A percentile compares a stretch with the other conserved stretches of the same genome.
Evolutionary conservation across 805 yeast genomes (phyloP).

Genomic region (Metschnikowia cubensis): DNA sequence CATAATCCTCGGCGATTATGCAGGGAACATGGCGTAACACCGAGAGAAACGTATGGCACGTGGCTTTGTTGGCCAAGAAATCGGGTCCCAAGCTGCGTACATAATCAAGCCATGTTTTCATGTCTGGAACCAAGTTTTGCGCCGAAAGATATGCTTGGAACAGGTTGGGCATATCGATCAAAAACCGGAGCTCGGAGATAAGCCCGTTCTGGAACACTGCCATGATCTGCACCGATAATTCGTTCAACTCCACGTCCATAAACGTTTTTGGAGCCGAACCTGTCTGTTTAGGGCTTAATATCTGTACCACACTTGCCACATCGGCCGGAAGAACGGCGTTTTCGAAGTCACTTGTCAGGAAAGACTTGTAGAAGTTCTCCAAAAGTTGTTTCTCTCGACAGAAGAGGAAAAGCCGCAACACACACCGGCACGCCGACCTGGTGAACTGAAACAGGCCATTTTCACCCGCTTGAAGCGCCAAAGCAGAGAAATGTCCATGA

Average conservation of each 20-base stretch:
- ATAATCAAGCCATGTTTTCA: constrained; percentile 22
- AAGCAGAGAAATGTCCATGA: constrained; percentile 16
- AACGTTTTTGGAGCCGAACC: constrained; percentile 1
- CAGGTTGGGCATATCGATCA: constrained; percentile 5
- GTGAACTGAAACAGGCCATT: constrained; percentile 6
- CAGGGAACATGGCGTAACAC: constrained; percentile 44
- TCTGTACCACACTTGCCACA: background rate
- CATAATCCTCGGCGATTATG: constrained; percentile 33
- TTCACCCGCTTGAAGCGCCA: background rate
- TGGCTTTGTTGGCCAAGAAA: constrained; percentile 10
- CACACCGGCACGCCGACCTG: constrained; percentile 19
- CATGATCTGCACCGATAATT: constrained; percentile 5
- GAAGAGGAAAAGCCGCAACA: constrained; percentile 24
- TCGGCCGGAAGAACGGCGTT: background rate
- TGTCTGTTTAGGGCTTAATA: background rate
- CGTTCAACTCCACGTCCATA: constrained; percentile 14
- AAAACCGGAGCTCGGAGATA: constrained; percentile 7
- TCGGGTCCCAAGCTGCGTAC: constrained; percentile 11
- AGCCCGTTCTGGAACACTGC: background rate
- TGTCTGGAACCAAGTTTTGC: background rate
- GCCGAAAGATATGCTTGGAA: constrained; percentile 1
- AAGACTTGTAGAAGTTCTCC: constrained; percentile 19
- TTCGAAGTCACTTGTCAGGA: constrained; percentile 8
- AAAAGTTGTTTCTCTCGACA: constrained; percentile 21
- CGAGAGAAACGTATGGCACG: constrained; percentile 30